A percentile compares a stretch with the other conserved stretches of the same genome.
phyloP scores from a whole-genome alignment of 495 filamentous ascomycete species.

The Trichoderma erinaceum region DNA sequence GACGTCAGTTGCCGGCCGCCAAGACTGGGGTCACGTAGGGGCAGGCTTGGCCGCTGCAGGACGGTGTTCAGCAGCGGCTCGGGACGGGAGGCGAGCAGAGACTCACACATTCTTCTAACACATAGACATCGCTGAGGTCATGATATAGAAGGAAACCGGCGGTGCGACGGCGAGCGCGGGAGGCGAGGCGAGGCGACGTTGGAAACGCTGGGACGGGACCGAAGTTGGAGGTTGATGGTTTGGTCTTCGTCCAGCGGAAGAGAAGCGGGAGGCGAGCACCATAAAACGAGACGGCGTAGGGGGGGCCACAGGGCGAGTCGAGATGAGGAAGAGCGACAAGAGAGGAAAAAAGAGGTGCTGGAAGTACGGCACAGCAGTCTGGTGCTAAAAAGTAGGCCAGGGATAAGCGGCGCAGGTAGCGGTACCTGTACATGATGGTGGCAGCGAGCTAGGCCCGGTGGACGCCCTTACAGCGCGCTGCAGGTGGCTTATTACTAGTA shows the following conservation, averaged over 20 bases:
- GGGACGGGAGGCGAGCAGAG: neutral
- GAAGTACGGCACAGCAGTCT: neutral
- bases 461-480: neutral
- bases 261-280: neutral
- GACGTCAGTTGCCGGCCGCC: constrained; percentile 16
- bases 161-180: constrained; percentile 7
- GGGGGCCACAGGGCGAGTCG: constrained; percentile 6
- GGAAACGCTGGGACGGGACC: neutral
- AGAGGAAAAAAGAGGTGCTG: neutral
- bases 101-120: constrained; percentile 17
- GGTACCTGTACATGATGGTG: neutral
- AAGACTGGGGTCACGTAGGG: constrained; percentile 15
- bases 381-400: neutral
- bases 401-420: neutral
- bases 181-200: neutral
- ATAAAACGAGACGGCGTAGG: neutral
- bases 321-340: neutral
- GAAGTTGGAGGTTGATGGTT: neutral
- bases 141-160: neutral
- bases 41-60: constrained; percentile 4
- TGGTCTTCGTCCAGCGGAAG: neutral
- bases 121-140: neutral
- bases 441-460: neutral
- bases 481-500: neutral
- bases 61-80: neutral